These are phyloP conservation scores for Boletus reticulatus DNA, from an alignment of 768 basidiomycete species.

Conservation along the genomic window DNA sequence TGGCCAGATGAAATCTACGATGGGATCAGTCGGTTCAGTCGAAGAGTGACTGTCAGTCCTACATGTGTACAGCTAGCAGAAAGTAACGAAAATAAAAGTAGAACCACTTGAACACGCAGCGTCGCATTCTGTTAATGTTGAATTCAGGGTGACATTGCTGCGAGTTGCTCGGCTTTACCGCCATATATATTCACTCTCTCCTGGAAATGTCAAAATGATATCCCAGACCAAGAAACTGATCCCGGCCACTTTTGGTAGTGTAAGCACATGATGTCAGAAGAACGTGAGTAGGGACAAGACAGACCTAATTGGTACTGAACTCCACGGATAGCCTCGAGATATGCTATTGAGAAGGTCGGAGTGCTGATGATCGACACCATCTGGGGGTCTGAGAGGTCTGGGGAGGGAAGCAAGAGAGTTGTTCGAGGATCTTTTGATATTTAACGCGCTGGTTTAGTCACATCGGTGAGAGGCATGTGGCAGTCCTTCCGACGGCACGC, in stretches of 20 bases:
- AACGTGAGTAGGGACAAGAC: neutral
- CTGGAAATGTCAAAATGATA: conserved; percentile 20
- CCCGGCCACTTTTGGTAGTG: conserved; percentile 20
- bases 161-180: conserved; percentile 17
- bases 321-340: conserved; percentile 3
- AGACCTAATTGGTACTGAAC: conserved; percentile 11
- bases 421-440: neutral
- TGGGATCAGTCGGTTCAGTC: neutral
- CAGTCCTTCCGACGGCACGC: neutral
- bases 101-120: conserved; percentile 7
- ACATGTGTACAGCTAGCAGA: conserved; percentile 11
- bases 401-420: too few relatives aligned
- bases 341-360: conserved; percentile 1
- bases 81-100: conserved; percentile 22
- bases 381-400: neutral
- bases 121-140: conserved; percentile 10
- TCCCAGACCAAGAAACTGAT: conserved; percentile 29
- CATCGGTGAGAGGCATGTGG: neutral
- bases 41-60: neutral
- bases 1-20: conserved; percentile 9
- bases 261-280: neutral
- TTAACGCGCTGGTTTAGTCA: neutral
- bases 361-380: conserved; percentile 2
- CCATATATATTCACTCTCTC: conserved; percentile 31
- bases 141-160: neutral